Evolutionary conservation across 2,329 filamentous ascomycete genomes (phyloP).

Genomic region (Penicillium freii): DNA sequence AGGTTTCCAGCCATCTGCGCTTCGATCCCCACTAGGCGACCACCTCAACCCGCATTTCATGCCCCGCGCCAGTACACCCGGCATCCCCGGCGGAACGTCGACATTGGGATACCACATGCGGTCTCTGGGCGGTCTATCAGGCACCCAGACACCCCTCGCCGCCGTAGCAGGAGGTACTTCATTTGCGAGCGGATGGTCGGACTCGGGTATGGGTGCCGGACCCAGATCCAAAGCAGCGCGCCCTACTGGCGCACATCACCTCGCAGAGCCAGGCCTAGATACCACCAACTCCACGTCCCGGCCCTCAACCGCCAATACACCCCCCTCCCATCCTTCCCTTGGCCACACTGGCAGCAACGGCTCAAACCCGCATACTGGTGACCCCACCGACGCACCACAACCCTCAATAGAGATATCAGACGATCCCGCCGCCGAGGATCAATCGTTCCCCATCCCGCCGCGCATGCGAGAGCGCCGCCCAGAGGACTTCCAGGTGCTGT

Average conservation of each 20-base stretch:
- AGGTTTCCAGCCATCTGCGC: constrained; percentile 30
- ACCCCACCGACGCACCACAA: constrained; percentile 24
- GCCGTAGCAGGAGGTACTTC: constrained; percentile 46
- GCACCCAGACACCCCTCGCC: constrained; percentile 49
- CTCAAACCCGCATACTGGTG: constrained; percentile 29
- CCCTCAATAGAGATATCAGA: constrained; percentile 21
- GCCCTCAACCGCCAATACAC: constrained; percentile 45
- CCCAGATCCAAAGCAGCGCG: constrained; percentile 18
- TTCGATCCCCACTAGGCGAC: constrained; percentile 40
- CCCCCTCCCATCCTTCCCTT: constrained; percentile 31
- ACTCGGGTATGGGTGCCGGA: constrained; percentile 26
- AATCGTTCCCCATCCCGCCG: constrained; percentile 43
- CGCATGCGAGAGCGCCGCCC: constrained; percentile 69
- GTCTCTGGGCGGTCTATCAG: constrained; percentile 48
- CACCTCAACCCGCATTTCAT: constrained; percentile 44
- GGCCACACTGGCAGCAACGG: constrained; percentile 22
- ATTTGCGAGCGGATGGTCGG: constrained; percentile 41
- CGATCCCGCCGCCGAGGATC: constrained; percentile 17
- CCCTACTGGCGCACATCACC: constrained; percentile 23
- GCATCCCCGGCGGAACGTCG: constrained; percentile 51
- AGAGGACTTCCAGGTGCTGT: constrained; percentile 89
- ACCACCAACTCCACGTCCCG: constrained; percentile 40
- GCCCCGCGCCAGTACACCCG: constrained; percentile 47
- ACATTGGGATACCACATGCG: constrained; percentile 50
- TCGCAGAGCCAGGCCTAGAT: constrained; percentile 36